Evolutionary conservation across 2,329 filamentous ascomycete genomes (phyloP).

Genomic region (Diaporthe capsici): DNA sequence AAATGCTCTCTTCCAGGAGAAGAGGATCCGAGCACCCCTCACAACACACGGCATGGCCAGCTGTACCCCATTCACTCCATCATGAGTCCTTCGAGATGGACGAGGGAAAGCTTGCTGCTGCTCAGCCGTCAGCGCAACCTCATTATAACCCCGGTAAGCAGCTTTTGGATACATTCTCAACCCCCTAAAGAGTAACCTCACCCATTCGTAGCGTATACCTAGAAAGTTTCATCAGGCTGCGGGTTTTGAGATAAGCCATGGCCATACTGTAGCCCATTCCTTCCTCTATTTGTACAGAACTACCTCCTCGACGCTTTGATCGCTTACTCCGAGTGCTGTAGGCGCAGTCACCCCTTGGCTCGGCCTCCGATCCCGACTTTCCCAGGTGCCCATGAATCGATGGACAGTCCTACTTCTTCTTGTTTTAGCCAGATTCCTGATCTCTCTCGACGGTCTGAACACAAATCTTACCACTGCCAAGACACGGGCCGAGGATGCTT

Average conservation of each 20-base stretch:
- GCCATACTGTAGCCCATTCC: too few species aligned
- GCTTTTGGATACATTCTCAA: too few species aligned
- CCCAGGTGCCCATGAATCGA: conserved; percentile 97
- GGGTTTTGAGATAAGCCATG: too few species aligned
- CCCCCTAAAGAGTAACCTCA: too few species aligned
- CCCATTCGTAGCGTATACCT: too few species aligned
- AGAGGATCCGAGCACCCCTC: neutral
- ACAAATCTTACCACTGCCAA: conserved; percentile 83
- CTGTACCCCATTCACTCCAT: neutral
- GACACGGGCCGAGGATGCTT: conserved; percentile 86
- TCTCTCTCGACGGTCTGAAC: conserved; percentile 81
- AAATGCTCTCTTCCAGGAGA: conserved; percentile 13
- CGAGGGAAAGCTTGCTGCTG: conserved; percentile 56
- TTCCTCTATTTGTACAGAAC: too few species aligned
- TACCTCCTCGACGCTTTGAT: too few species aligned
- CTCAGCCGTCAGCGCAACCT: conserved; percentile 63
- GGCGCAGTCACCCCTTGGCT: conserved; percentile 90
- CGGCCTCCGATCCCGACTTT: conserved; percentile 88
- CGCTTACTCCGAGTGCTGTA: too few species aligned
- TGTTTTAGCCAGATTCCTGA: conserved; percentile 83
- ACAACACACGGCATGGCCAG: conserved; percentile 13
- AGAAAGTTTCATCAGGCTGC: too few species aligned
- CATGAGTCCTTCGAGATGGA: conserved; percentile 51
- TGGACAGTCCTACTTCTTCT: conserved; percentile 94
- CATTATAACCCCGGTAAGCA: neutral